These are phyloP conservation scores for Pholiota molesta DNA, from an alignment of 768 basidiomycete species.

Conservation along the genomic window DNA sequence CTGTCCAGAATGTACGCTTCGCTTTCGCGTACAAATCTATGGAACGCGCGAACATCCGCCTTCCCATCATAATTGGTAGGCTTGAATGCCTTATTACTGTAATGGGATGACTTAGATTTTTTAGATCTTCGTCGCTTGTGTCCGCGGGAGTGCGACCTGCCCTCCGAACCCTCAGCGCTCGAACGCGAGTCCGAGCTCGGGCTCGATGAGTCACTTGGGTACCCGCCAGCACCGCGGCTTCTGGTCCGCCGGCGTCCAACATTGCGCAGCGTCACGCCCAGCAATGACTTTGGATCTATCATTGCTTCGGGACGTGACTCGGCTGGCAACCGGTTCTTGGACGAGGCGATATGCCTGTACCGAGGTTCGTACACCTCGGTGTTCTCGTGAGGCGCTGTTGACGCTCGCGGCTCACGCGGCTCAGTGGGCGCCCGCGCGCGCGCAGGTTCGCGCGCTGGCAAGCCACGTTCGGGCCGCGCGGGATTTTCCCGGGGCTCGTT, in stretches of 20 bases:
- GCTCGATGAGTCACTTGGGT: background rate
- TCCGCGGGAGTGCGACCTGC: background rate
- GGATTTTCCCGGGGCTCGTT: no score
- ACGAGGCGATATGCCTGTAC: background rate
- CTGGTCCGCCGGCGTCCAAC: background rate
- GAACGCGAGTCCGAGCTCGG: background rate
- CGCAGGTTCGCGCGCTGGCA: no score
- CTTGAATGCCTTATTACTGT: background rate
- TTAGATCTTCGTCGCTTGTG: background rate
- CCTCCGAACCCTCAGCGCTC: background rate
- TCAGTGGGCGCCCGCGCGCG: no score
- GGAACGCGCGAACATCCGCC: conserved; percentile 12
- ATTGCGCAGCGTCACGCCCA: background rate
- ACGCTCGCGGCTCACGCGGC: no score
- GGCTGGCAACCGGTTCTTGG: background rate
- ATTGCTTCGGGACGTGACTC: background rate
- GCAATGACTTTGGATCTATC: background rate
- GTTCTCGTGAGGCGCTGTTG: no score
- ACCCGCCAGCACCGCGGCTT: background rate
- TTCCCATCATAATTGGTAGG: conserved; percentile 14
- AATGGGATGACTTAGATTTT: background rate
- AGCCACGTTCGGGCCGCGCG: no score
- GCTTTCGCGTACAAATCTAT: conserved; percentile 19
- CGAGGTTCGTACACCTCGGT: background rate
- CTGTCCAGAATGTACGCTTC: conserved; percentile 10